Conservation (phyloP, 108 stramenopile genomes). For the Stephanodiscus triporus region DNA sequence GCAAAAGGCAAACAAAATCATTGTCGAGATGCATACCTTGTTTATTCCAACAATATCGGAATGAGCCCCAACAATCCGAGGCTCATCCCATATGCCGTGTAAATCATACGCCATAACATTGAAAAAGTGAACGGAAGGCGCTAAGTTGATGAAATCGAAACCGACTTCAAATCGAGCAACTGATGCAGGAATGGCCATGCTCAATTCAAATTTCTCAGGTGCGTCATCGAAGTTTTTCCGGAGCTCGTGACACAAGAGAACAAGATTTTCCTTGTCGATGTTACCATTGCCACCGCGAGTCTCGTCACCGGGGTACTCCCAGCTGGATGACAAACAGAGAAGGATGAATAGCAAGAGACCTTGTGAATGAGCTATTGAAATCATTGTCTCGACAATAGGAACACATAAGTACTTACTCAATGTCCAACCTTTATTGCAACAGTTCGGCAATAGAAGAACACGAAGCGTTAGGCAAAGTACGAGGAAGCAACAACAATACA, state of each 20-base stretch:
- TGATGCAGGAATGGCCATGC: slow-evolving; percentile 43
- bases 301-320: slow-evolving; percentile 54
- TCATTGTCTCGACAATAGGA: neutral
- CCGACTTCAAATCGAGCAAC: slow-evolving; percentile 26
- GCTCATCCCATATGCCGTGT: slow-evolving; percentile 47
- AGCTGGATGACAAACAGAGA: neutral
- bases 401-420: slow-evolving; percentile 11
- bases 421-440: slow-evolving; percentile 21
- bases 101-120: slow-evolving; percentile 55
- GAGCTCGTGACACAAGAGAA: slow-evolving; percentile 38
- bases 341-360: neutral
- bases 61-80: slow-evolving; percentile 39
- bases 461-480: too few species aligned
- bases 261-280: slow-evolving; percentile 44
- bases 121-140: slow-evolving; percentile 46
- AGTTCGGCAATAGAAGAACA: neutral
- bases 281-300: slow-evolving; percentile 40
- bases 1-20: too few species aligned
- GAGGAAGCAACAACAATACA: neutral
- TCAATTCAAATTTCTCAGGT: slow-evolving; percentile 47
- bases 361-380: neutral
- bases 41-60: slow-evolving; percentile 49
- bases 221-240: slow-evolving; percentile 50
- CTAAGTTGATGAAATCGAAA: slow-evolving; percentile 41
- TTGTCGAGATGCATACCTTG: too few species aligned